A percentile compares a stretch with the other conserved stretches of the same genome.
These are phyloP conservation scores for Ceratobasidium sp. DNA, from an alignment of 1,284 basidiomycete genomes.

Conservation along the genomic window DNA sequence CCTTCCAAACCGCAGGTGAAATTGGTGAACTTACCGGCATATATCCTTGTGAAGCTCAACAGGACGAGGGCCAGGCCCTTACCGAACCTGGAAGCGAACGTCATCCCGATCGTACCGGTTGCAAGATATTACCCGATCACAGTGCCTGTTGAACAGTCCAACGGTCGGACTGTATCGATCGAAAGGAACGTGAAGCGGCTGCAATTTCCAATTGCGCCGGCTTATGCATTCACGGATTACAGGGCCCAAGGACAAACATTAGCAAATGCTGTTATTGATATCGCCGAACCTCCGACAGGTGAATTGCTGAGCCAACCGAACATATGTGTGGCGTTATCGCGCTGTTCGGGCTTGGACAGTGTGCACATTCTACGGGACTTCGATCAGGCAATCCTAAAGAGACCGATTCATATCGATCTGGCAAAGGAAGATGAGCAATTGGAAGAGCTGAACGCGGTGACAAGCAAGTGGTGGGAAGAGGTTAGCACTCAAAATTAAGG, in stretches of 20 bases:
- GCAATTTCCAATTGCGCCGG: slow-evolving; percentile 43
- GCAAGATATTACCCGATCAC: slow-evolving; percentile 7
- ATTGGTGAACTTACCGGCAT: slow-evolving; percentile 10
- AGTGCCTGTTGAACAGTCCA: slow-evolving; percentile 2
- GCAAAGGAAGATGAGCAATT: background rate
- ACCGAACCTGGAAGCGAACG: slow-evolving; percentile 3
- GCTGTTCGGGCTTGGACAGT: slow-evolving; percentile 37
- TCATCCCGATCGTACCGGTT: slow-evolving; percentile 48
- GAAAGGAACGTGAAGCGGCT: slow-evolving; percentile 18
- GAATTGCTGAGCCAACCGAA: slow-evolving; percentile 20
- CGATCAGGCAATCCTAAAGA: background rate
- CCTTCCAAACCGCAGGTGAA: background rate
- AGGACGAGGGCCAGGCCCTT: slow-evolving; percentile 22
- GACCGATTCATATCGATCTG: background rate
- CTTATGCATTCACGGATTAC: slow-evolving; percentile 46
- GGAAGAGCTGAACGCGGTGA: background rate
- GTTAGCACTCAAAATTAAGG: background rate
- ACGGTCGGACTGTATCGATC: slow-evolving; percentile 14
- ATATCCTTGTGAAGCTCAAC: slow-evolving; percentile 36
- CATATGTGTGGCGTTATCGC: slow-evolving; percentile 43
- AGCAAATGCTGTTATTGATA: slow-evolving; percentile 31
- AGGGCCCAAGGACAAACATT: slow-evolving; percentile 44
- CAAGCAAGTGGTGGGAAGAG: background rate
- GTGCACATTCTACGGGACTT: slow-evolving; percentile 30
- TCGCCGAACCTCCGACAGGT: slow-evolving; percentile 27